Percentiles rank a stretch among this genome's conserved stretches.
Conservation (phyloP, 2,329 filamentous ascomycete genomes). For the Monosporascus sp. region DNA sequence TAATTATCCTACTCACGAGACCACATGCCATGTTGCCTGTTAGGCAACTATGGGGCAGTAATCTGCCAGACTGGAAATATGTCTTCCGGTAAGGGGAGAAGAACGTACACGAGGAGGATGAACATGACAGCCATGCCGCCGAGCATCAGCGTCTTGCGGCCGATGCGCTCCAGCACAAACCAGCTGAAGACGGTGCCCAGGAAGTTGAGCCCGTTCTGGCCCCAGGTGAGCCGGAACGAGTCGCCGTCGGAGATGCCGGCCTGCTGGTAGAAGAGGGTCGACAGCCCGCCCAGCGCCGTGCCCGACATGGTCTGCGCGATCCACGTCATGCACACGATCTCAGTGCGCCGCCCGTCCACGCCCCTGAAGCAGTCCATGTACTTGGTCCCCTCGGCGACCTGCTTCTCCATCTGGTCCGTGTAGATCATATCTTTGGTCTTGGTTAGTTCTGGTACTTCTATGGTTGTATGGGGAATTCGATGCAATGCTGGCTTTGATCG, state of each 20-base stretch:
- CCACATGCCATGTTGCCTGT: no score
- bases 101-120: conserved; percentile 30
- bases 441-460: neutral
- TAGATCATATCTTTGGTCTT: conserved; percentile 33
- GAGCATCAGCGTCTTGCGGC: conserved; percentile 34
- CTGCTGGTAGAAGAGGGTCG: conserved; percentile 31
- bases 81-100: conserved; percentile 3
- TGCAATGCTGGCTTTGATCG: no score
- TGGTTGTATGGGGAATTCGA: neutral
- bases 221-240: conserved; percentile 29
- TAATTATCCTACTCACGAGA: no score
- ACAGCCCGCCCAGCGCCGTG: conserved; percentile 26
- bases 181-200: conserved; percentile 37
- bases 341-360: conserved; percentile 31
- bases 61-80: neutral
- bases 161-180: conserved; percentile 32
- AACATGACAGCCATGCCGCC: conserved; percentile 34
- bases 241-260: conserved; percentile 27
- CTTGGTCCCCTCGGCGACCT: conserved; percentile 25
- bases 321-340: conserved; percentile 30
- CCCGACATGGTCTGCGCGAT: conserved; percentile 26
- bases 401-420: conserved; percentile 35
- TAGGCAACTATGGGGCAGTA: neutral
- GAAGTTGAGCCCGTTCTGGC: conserved; percentile 32
- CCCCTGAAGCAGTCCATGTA: conserved; percentile 38